phyloP scores from a whole-genome alignment of 352 stramenopile species.

The Phytophthora brassicae region DNA sequence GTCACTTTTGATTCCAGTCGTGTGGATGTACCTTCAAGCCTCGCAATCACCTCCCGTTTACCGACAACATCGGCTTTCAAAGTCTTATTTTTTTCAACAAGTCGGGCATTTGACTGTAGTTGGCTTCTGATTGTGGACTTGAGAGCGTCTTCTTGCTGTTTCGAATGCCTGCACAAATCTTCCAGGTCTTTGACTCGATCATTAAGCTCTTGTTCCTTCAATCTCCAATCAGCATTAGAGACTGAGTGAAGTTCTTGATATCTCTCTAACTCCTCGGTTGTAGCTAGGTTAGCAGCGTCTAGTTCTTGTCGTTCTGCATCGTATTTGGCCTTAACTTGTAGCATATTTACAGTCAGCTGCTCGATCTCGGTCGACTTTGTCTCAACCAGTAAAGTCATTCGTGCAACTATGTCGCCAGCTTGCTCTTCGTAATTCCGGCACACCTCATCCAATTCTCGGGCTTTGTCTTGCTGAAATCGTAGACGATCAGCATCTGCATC shows the following conservation, averaged over 20 bases:
- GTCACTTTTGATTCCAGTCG: slow-evolving; percentile 50
- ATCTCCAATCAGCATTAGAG: slow-evolving; percentile 35
- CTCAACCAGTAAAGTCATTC: slow-evolving; percentile 45
- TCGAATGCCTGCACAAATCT: slow-evolving; percentile 17
- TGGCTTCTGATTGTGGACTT: slow-evolving; percentile 41
- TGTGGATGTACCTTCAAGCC: slow-evolving; percentile 37
- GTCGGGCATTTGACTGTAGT: slow-evolving; percentile 41
- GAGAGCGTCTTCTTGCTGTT: slow-evolving; percentile 38
- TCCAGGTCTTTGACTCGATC: slow-evolving; percentile 22
- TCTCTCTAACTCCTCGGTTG: slow-evolving; percentile 9
- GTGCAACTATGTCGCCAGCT: slow-evolving; percentile 20
- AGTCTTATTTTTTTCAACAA: slow-evolving; percentile 41
- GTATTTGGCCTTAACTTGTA: slow-evolving; percentile 2
- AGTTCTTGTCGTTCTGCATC: slow-evolving; percentile 8
- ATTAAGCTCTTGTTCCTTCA: slow-evolving; percentile 25
- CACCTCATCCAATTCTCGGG: slow-evolving; percentile 8
- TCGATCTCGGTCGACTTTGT: slow-evolving; percentile 41
- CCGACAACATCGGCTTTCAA: slow-evolving; percentile 42
- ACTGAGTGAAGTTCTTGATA: slow-evolving; percentile 35
- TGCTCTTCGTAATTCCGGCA: slow-evolving; percentile 7
- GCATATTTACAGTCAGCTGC: slow-evolving; percentile 27
- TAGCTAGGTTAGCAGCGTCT: slow-evolving; percentile 2
- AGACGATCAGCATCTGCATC: slow-evolving; percentile 12
- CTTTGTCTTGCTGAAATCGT: slow-evolving; percentile 14
- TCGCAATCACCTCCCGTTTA: slow-evolving; percentile 17